Evolutionary conservation across 2,329 filamentous ascomycete genomes (phyloP), one percentile per base, ranked within the genome.

Genomic region (Aureobasidium subglaciale): DNA sequence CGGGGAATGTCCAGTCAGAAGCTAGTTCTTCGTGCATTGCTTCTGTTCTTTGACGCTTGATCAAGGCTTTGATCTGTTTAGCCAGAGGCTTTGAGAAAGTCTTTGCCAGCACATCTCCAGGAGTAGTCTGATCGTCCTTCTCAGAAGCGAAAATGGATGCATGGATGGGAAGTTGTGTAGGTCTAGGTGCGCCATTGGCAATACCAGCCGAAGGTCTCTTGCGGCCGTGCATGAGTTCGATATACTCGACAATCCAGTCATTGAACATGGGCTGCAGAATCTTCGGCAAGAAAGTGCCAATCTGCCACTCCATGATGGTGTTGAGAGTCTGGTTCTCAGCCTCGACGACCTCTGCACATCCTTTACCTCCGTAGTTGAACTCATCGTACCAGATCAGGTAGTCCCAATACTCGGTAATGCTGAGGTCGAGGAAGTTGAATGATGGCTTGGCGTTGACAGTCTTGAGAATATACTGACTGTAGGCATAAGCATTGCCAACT

Each of bases 391-490:
- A 99, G 4, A 96, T 85, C 0, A 99, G 83, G 65, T 96, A 97
- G 70, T 99, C 93, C 93, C 93, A 99, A 71, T 96, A 99, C 68
- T 99, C 93, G 63, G 92, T 96, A 70, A 99, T 93, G 64, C 96
- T 89, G 3, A 99, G 78, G 64, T 99, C 93, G 60, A 99, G 84
- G 67, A 99, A 99, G 70, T 96, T 89, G 73, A 99, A 99, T 0
- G 96, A 80, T 0, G 93, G 90, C 66, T 96, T 96, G 56, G 84
- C 85, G 71, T 95, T 92, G 74, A 99, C 96, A 0, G 91, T 95
- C 74, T 96, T 96, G 65, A 99, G 80, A 59, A 99, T 95, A 72
- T 99, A 99, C 70, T 97, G 88, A 63, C 88, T 91, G 76, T 97
- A 99, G 0, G 93, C 91, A 63, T 88, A 97, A 0, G 95, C 93